These are phyloP conservation scores for Friedmanniomyces endolithicus DNA, from an alignment of 495 filamentous ascomycete genomes.

Conservation along the genomic window DNA sequence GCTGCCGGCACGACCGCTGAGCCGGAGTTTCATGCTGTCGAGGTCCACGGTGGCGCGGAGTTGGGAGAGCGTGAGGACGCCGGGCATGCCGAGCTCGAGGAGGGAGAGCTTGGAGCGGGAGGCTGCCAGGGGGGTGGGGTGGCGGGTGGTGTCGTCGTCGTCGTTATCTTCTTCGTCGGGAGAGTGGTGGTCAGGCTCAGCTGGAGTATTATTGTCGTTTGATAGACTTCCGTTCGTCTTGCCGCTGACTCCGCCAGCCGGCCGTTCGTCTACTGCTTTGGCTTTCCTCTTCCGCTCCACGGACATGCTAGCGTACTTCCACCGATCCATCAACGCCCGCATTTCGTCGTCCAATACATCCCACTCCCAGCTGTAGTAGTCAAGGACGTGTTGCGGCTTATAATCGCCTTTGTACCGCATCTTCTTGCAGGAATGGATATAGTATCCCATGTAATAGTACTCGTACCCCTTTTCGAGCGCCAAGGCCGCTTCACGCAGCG, in stretches of 20 bases:
- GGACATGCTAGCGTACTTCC: slow-evolving; percentile 58
- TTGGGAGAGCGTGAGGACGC: slow-evolving; percentile 53
- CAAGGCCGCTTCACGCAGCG: slow-evolving; percentile 69
- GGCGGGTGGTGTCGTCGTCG: neutral
- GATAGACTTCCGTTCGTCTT: neutral
- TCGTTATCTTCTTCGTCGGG: slow-evolving; percentile 4
- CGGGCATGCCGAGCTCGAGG: slow-evolving; percentile 63
- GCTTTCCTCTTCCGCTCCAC: slow-evolving; percentile 29
- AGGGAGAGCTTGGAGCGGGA: slow-evolving; percentile 39
- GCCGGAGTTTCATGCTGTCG: slow-evolving; percentile 40
- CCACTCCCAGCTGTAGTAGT: slow-evolving; percentile 68
- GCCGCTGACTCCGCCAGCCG: neutral
- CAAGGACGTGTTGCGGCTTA: slow-evolving; percentile 67
- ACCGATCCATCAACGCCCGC: slow-evolving; percentile 47
- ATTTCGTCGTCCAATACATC: slow-evolving; percentile 57
- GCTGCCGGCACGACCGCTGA: slow-evolving; percentile 28
- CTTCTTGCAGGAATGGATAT: slow-evolving; percentile 60
- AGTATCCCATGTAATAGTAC: slow-evolving; percentile 69
- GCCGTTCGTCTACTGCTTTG: neutral
- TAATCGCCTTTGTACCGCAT: slow-evolving; percentile 90
- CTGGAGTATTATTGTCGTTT: neutral
- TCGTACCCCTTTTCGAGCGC: slow-evolving; percentile 62
- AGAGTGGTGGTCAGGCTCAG: neutral
- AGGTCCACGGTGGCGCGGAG: slow-evolving; percentile 48
- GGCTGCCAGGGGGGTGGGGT: slow-evolving; percentile 19